Conservation (phyloP, 148 eudicot genomes). For the Persicaria maculosa region DNA sequence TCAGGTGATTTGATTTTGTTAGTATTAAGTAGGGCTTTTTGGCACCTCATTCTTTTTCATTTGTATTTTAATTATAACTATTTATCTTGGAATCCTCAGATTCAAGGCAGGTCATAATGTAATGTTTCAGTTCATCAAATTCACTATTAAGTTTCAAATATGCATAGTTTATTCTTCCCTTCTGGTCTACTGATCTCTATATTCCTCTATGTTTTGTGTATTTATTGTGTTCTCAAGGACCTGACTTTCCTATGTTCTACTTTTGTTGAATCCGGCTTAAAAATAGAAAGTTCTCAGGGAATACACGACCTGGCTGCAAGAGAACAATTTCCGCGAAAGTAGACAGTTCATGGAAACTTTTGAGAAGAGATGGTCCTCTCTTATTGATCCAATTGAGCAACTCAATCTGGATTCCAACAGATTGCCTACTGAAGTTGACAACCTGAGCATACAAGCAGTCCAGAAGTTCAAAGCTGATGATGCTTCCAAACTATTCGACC, state of each 20-base stretch:
- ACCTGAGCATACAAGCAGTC: slow-evolving; percentile 39
- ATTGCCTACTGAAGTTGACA: slow-evolving; percentile 37
- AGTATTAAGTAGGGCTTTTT: neutral
- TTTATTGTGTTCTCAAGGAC: neutral
- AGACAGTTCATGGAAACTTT: slow-evolving; percentile 47
- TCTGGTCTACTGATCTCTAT: neutral
- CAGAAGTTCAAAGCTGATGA: slow-evolving; percentile 59
- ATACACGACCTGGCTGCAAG: slow-evolving; percentile 62
- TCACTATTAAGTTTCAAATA: no score
- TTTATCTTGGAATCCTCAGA: neutral
- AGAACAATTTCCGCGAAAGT: slow-evolving; percentile 54
- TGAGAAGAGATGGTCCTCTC: slow-evolving; percentile 67
- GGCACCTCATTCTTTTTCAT: neutral
- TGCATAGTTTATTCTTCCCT: no score
- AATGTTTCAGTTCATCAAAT: no score
- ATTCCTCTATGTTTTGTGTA: neutral
- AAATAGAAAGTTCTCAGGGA: slow-evolving; percentile 57
- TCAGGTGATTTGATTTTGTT: slow-evolving; percentile 39
- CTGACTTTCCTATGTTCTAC: slow-evolving; percentile 9
- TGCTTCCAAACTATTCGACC: slow-evolving; percentile 77
- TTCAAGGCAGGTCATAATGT: no score
- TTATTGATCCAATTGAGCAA: slow-evolving; percentile 27
- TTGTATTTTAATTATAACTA: neutral
- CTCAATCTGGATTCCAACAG: slow-evolving; percentile 24
- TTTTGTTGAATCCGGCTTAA: neutral